A percentile compares a stretch with the other conserved stretches of the same genome.
These are phyloP conservation scores for Alternaria consortialis DNA, from an alignment of 2,329 filamentous ascomycete genomes.

Conservation along the genomic window DNA sequence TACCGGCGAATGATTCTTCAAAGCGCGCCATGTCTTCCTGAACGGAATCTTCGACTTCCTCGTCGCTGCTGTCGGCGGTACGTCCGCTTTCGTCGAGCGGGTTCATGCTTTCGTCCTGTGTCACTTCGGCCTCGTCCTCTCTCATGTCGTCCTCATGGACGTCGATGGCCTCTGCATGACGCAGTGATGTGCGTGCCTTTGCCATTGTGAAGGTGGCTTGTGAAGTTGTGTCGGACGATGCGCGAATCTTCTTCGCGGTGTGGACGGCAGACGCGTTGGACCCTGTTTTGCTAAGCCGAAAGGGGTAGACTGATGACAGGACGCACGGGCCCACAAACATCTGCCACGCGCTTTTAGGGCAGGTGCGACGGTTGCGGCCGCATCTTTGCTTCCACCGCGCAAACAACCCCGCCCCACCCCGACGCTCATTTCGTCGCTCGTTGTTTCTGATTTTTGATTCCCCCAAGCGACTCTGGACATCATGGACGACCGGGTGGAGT, in stretches of 20 bases:
- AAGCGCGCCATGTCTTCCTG: slow-evolving; percentile 88
- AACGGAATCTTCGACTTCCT: slow-evolving; percentile 73
- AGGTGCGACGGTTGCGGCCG: slow-evolving; percentile 23
- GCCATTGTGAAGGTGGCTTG: slow-evolving; percentile 36
- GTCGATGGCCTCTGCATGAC: slow-evolving; percentile 38
- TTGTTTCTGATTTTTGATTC: slow-evolving; percentile 19
- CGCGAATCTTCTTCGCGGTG: slow-evolving; percentile 14
- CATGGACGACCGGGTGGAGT: slow-evolving; percentile 74
- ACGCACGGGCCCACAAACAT: slow-evolving; percentile 30
- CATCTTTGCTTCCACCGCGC: slow-evolving; percentile 26
- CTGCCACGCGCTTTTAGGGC: slow-evolving; percentile 26
- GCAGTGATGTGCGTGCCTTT: slow-evolving; percentile 41
- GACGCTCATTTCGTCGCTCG: slow-evolving; percentile 30
- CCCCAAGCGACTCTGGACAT: slow-evolving; percentile 55
- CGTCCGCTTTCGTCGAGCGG: slow-evolving; percentile 61
- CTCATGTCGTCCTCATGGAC: slow-evolving; percentile 40
- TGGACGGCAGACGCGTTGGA: slow-evolving; percentile 21
- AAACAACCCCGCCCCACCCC: slow-evolving; percentile 16
- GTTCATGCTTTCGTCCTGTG: slow-evolving; percentile 59
- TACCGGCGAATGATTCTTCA: slow-evolving; percentile 81
- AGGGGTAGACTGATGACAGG: slow-evolving; percentile 24
- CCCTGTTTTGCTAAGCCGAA: slow-evolving; percentile 19
- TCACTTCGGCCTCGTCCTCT: slow-evolving; percentile 52
- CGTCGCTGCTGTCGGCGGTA: slow-evolving; percentile 57
- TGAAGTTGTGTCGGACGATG: slow-evolving; percentile 20